These are phyloP conservation scores for Alternaria panax DNA, from an alignment of 2,329 filamentous ascomycete genomes.

Conservation along the genomic window DNA sequence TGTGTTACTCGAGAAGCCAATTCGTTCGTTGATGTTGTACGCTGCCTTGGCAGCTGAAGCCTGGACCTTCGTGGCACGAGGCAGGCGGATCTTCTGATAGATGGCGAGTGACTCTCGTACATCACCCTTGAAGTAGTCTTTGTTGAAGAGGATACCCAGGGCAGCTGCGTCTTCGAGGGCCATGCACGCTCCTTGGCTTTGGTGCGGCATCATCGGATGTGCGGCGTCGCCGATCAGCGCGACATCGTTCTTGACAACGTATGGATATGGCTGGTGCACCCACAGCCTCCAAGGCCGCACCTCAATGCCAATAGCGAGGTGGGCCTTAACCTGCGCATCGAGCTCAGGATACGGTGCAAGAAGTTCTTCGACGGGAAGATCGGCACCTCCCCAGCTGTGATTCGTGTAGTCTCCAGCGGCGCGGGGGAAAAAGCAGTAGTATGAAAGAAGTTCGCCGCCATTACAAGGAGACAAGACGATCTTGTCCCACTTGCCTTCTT, in stretches of 20 bases:
- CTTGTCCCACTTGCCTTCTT: constrained; percentile 69
- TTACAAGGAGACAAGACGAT: constrained; percentile 75
- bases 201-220: constrained; percentile 74
- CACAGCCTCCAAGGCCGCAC: constrained; percentile 72
- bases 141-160: constrained; percentile 67
- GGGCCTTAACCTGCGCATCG: constrained; percentile 64
- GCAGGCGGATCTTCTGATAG: constrained; percentile 49
- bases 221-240: constrained; percentile 72
- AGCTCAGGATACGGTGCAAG: constrained; percentile 67
- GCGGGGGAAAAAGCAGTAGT: constrained; percentile 74
- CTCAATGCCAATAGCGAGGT: constrained; percentile 67
- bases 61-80: constrained; percentile 50
- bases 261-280: constrained; percentile 69
- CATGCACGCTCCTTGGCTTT: constrained; percentile 74
- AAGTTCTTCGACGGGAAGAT: constrained; percentile 65
- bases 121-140: constrained; percentile 52
- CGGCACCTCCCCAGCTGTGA: constrained; percentile 65
- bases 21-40: constrained; percentile 51
- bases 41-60: constrained; percentile 47
- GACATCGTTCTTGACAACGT: constrained; percentile 60
- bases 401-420: constrained; percentile 66
- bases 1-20: constrained; percentile 68
- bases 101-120: constrained; percentile 43
- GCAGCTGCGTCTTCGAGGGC: constrained; percentile 72
- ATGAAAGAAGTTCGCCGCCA: constrained; percentile 68